phyloP scores from a whole-genome alignment of 441 rosid genomes.

The Viola pubescens region DNA sequence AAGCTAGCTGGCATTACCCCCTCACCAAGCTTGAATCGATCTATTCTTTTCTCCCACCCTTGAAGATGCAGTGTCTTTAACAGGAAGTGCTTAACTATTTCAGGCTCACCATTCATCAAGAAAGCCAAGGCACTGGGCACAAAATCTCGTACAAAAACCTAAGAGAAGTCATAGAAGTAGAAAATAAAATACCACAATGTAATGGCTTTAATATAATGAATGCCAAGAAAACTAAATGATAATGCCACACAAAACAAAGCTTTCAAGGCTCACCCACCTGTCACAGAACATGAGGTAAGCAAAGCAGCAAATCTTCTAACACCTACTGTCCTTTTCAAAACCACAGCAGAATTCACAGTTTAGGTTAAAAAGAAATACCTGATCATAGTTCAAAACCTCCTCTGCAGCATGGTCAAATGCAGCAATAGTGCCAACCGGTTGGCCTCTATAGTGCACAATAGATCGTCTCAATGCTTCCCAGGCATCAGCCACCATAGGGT shows the following conservation, averaged over 20 bases:
- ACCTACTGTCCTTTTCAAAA: too few relatives aligned
- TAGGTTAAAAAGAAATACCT: conserved; percentile 32
- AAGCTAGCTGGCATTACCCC: conserved; percentile 98
- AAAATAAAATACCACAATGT: neutral
- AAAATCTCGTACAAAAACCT: conserved; percentile 91
- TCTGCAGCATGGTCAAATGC: conserved; percentile 81
- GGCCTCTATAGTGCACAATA: conserved; percentile 61
- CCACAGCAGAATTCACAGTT: too few relatives aligned
- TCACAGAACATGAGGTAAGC: too few relatives aligned
- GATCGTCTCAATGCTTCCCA: conserved; percentile 81
- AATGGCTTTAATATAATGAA: too few relatives aligned
- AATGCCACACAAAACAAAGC: too few relatives aligned
- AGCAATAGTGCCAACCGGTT: conserved; percentile 86
- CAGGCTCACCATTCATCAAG: conserved; percentile 94
- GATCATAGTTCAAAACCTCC: conserved; percentile 79
- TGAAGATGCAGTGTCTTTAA: conserved; percentile 82
- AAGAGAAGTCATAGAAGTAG: conserved; percentile 2
- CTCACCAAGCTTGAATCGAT: conserved; percentile 84
- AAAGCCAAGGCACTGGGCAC: conserved; percentile 93
- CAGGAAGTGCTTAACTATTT: conserved; percentile 80
- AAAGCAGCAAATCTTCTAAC: too few relatives aligned
- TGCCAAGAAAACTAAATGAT: too few relatives aligned
- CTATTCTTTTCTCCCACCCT: conserved; percentile 84
- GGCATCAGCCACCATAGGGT: conserved; percentile 90
- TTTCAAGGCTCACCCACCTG: too few relatives aligned